phyloP scores from a whole-genome alignment of 805 yeast genomes.

The Saccharomycopsis oosterbeekiorum region DNA sequence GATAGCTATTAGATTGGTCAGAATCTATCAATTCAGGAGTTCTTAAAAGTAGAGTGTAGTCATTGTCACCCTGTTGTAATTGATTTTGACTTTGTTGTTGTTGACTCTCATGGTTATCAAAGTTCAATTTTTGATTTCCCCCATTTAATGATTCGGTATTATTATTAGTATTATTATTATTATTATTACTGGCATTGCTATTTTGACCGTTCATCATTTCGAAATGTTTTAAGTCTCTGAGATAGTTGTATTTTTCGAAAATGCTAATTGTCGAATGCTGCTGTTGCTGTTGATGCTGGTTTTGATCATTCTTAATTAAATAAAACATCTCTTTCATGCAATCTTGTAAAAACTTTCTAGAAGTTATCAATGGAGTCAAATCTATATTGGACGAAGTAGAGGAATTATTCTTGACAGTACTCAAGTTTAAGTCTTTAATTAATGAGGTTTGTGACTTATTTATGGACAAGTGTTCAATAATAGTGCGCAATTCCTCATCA shows the following conservation, averaged over 20 bases:
- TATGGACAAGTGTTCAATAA: slow-evolving; percentile 11
- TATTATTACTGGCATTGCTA: neutral
- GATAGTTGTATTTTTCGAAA: slow-evolving; percentile 15
- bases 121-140: neutral
- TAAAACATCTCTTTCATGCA: slow-evolving; percentile 24
- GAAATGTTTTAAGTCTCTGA: slow-evolving; percentile 12
- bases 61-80: neutral
- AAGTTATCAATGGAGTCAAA: slow-evolving; percentile 20
- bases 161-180: neutral
- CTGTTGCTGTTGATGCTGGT: slow-evolving; percentile 13
- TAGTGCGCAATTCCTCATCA: slow-evolving; percentile 12
- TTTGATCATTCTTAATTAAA: slow-evolving; percentile 19
- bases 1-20: neutral
- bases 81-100: slow-evolving; percentile 4
- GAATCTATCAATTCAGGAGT: slow-evolving; percentile 13
- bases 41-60: slow-evolving; percentile 10
- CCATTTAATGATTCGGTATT: neutral
- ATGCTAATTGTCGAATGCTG: slow-evolving; percentile 11
- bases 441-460: slow-evolving; percentile 12
- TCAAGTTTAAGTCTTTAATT: slow-evolving; percentile 10
- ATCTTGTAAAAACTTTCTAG: slow-evolving; percentile 23
- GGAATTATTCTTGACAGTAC: neutral
- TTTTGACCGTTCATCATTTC: slow-evolving; percentile 4
- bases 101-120: slow-evolving; percentile 3
- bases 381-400: slow-evolving; percentile 9